phyloP scores from a whole-genome alignment of 1,139 yeast species.

The Magnusiomyces tetraspermus region DNA sequence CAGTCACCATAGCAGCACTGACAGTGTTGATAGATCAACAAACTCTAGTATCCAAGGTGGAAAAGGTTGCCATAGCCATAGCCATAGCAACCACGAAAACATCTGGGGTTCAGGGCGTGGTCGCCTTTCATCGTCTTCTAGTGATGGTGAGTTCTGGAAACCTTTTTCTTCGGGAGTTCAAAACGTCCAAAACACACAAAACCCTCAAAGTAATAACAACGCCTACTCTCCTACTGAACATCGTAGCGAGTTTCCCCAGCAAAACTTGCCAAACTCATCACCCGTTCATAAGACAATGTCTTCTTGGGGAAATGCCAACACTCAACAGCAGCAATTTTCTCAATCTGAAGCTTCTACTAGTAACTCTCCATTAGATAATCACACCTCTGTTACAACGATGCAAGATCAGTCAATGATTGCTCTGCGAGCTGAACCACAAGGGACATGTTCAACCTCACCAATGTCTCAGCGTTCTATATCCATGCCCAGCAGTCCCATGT shows the following conservation, averaged over 20 bases:
- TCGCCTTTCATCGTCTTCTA: neutral
- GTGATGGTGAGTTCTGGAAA: neutral
- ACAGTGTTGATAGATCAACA: neutral
- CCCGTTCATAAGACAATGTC: neutral
- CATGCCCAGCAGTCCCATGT: slow-evolving; percentile 4
- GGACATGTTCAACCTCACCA: neutral
- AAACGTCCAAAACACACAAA: neutral
- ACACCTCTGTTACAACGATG: neutral
- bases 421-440: neutral
- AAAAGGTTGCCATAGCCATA: neutral
- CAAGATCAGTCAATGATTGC: neutral
- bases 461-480: neutral
- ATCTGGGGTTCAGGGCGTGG: neutral
- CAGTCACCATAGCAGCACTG: neutral
- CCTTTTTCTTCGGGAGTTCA: neutral
- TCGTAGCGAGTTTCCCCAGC: neutral
- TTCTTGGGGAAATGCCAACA: neutral
- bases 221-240: neutral
- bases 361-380: neutral
- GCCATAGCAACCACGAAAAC: neutral
- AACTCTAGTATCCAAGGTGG: neutral
- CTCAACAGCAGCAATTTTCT: neutral
- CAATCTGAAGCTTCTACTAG: neutral
- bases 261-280: neutral
- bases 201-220: neutral